Conservation (phyloP, 1,284 basidiomycete species). For the Ceratobasidium sp. region DNA sequence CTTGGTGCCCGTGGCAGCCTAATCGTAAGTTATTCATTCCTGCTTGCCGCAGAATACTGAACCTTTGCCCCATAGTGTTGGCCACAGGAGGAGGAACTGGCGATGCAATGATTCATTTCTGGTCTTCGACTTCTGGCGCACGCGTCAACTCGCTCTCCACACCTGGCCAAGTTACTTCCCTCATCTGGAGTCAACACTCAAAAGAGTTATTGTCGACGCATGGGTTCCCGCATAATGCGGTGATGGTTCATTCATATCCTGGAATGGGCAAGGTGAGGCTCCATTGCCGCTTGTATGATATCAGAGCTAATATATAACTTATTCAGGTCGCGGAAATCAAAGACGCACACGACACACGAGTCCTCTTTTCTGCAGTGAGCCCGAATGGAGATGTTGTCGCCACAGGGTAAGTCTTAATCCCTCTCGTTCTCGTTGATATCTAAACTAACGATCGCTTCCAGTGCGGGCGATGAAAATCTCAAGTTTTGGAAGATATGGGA, state of each 20-base stretch:
- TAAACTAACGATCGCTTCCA: constrained; percentile 54
- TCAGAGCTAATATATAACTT: neutral
- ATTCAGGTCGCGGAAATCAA: constrained; percentile 82
- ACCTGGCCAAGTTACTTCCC: constrained; percentile 90
- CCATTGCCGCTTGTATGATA: constrained; percentile 72
- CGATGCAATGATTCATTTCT: constrained; percentile 93
- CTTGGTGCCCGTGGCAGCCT: constrained; percentile 98
- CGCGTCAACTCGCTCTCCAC: constrained; percentile 86
- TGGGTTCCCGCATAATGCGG: constrained; percentile 82
- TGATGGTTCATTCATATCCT: constrained; percentile 63
- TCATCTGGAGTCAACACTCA: constrained; percentile 89
- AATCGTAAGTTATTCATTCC: constrained; percentile 57
- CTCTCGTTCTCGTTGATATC: neutral
- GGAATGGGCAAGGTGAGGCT: constrained; percentile 66
- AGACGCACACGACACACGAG: constrained; percentile 91
- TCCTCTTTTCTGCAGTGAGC: constrained; percentile 85
- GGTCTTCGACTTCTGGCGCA: constrained; percentile 91
- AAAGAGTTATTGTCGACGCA: constrained; percentile 95
- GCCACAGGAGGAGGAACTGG: constrained; percentile 96
- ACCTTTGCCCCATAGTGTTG: constrained; percentile 63
- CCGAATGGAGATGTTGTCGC: constrained; percentile 91
- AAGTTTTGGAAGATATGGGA: constrained; percentile 81
- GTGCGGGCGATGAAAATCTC: constrained; percentile 92
- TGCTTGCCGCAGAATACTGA: constrained; percentile 48
- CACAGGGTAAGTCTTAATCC: constrained; percentile 60